Evolutionary conservation across 2,329 filamentous ascomycete species (phyloP).

Genomic region (Sclerotinia minor): DNA sequence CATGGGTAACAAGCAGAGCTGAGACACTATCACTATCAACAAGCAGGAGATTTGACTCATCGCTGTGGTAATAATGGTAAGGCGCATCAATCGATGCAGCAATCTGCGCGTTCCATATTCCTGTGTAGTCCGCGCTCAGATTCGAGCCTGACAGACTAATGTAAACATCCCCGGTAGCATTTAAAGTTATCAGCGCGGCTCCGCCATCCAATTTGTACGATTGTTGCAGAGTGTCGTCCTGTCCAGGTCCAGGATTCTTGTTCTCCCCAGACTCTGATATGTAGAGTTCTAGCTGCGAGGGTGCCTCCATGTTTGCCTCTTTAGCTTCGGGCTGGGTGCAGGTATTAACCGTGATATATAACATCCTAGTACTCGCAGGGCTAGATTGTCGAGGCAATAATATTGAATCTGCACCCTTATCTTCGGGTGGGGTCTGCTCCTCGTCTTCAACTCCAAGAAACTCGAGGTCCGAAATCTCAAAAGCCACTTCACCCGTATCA

Average conservation of each 20-base stretch:
- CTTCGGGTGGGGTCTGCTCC: background rate
- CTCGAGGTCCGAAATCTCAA: constrained; percentile 18
- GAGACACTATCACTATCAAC: constrained; percentile 82
- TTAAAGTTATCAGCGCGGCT: constrained; percentile 55
- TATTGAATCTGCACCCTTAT: constrained; percentile 3
- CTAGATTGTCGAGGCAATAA: constrained; percentile 30
- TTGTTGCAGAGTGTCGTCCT: constrained; percentile 32
- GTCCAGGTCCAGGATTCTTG: constrained; percentile 62
- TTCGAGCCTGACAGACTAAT: constrained; percentile 73
- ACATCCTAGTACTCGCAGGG: constrained; percentile 30
- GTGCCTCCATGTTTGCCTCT: constrained; percentile 41
- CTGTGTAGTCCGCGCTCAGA: constrained; percentile 51
- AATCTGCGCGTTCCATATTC: constrained; percentile 76
- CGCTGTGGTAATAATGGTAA: constrained; percentile 65
- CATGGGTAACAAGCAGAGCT: constrained; percentile 75
- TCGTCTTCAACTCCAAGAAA: constrained; percentile 8
- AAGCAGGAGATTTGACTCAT: constrained; percentile 59
- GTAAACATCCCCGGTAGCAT: constrained; percentile 67
- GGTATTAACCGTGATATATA: constrained; percentile 85
- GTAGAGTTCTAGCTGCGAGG: constrained; percentile 77
- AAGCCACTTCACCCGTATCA: constrained; percentile 19
- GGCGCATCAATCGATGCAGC: constrained; percentile 77
- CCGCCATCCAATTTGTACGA: constrained; percentile 35
- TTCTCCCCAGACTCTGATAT: constrained; percentile 68
- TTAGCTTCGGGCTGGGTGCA: constrained; percentile 67